Base-by-base conservation (phyloP, 192 early-diverging fungal genomes). In the Coemansia sp. region DNA sequence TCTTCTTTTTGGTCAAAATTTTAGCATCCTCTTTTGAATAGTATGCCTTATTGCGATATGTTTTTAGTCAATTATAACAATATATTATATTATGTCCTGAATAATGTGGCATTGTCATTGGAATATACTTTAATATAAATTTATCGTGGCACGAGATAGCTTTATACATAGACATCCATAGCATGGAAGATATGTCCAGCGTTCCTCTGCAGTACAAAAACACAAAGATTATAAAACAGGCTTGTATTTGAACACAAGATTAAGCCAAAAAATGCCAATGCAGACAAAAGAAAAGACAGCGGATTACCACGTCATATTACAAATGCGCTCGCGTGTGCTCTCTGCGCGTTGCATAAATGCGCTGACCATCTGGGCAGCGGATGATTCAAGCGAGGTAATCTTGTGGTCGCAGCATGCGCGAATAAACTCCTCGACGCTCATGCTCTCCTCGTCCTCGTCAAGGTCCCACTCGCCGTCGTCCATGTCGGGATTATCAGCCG, bases 371-470 rank as follows among this genome's bases (percentile, higher is more conserved):
- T 82, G 71, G 0, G 71, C 62, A 3, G 74, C 80, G 4, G 75
- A 73, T 16, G 71, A 68, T 49, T 82, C 71, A 26, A 82, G 69
- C 21, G 71, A 70, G 0, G 71, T 52, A 15, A 77, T 68, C 45
- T 74, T 77, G 8, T 77, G 74, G 5, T 77, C 68, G 37, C 74
- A 76, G 68, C 80, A 82, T 18, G 71, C 68, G 15, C 75, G 83
- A 57, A 84, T 84, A 61, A 84, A 84, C 66, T 84, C 78, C 37
- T 84, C 83, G 3, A 84, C 83, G 0, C 78, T 78, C 83, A 84
- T 77, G 19, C 60, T 55, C 48, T 69, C 74, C 65, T 84, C 83
- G 0, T 67, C 73, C 39, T 69, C 67, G 21, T 63, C 68, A 32
- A 84, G 65, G 5, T 76, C 75, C 80, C 80, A 82, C 11, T 59